Evolutionary conservation across 2,329 filamentous ascomycete species (phyloP), one percentile per base, ranked within the genome.

Genomic region (Shiraia sp.): DNA sequence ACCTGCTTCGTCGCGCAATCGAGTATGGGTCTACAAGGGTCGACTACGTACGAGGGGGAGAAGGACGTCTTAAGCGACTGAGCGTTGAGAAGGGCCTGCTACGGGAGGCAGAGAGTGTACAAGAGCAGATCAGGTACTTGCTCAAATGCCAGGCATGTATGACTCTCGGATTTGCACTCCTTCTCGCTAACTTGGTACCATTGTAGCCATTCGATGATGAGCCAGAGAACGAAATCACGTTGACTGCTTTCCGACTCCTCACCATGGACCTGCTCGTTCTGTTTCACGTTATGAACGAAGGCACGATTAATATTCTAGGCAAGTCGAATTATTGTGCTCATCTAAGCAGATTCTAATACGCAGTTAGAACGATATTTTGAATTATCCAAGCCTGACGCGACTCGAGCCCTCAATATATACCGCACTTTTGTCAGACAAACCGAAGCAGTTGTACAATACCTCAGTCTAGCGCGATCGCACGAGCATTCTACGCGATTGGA

Each of bases 231-330:
- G 93, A 99, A 70, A 97, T 99, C 56, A 95, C 90, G 8, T 80
- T 97, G 54, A 95, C 90, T 8, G 91, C 95, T 19, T 99, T 97
- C 66, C 83, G 93, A 44, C 77, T 99, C 50, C 76, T 99, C 39
- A 95, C 95, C 14, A 78, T 96, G 59, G 93, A 99, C 69, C 77
- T 99, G 26, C 72, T 99, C 47, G 85, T 88, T 10, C 76, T 99
- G 40, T 99, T 96, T 74, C 90, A 95, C 61, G 89, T 93, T 32
- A 86, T 96, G 73, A 99, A 99, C 65, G 90, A 96, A 72, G 93
- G 89, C 34, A 88, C 96, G 65, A 99, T 99, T 72, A 96, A 95
- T 70, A 90, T 99, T 45, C 76, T 99, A 42, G 90, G 92, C 95
- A 76, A 53, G 82, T 63, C 7, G 25, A 24, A 10, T 24, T 10